A percentile compares a stretch with the other conserved stretches of the same genome.
Evolutionary conservation across 495 filamentous ascomycete genomes (phyloP).

Genomic region (Xylaria grammica): DNA sequence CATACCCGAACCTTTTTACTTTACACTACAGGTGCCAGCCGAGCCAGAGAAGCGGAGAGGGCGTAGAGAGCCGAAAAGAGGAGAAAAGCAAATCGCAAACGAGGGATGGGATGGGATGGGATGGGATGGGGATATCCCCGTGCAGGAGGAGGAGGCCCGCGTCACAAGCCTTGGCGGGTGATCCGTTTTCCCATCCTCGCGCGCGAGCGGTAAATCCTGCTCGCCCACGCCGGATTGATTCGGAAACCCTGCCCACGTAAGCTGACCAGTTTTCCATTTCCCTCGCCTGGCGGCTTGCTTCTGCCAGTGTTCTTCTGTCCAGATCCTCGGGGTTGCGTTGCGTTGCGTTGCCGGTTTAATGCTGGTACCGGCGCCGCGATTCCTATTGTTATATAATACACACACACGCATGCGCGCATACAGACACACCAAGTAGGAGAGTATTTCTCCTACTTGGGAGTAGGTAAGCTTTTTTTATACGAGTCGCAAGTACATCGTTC

Average conservation of each 20-base stretch:
- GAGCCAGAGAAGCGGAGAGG: not conserved
- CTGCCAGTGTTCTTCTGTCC: too few species aligned
- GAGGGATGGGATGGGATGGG: not conserved
- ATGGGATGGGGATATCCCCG: not conserved
- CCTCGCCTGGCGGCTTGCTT: too few species aligned
- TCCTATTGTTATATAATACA: too few species aligned
- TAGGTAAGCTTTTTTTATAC: too few species aligned
- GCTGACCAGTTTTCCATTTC: slow-evolving; percentile 2
- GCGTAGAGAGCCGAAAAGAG: not conserved
- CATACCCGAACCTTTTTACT: too few species aligned
- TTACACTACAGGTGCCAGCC: not conserved
- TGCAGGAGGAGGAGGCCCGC: slow-evolving; percentile 3
- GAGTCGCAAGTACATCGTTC: too few species aligned
- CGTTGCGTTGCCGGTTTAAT: too few species aligned
- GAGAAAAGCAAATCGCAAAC: not conserved
- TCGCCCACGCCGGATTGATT: slow-evolving; percentile 16
- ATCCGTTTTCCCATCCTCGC: not conserved
- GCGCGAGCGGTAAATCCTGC: slow-evolving; percentile 3
- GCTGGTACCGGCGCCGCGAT: too few species aligned
- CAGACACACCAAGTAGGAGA: too few species aligned
- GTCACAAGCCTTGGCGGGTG: slow-evolving; percentile 16
- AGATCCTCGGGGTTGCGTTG: too few species aligned
- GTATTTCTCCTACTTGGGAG: too few species aligned
- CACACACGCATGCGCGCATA: too few species aligned
- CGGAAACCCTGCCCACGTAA: slow-evolving; percentile 5